Base-by-base conservation (phyloP, 2,329 filamentous ascomycete species). In the Myrmaecium sp. region DNA sequence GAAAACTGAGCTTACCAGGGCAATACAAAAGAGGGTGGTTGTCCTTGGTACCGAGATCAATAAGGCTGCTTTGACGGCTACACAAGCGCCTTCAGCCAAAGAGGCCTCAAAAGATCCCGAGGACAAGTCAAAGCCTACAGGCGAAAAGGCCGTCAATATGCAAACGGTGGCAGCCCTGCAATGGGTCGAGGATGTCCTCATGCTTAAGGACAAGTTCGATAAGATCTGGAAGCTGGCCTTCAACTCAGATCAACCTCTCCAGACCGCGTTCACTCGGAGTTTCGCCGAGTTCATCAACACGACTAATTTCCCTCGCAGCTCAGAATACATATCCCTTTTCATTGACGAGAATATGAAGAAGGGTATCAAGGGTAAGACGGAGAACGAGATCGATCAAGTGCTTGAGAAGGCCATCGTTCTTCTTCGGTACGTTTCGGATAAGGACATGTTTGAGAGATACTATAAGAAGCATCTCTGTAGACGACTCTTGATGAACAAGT, bases 391-490 rank as follows among this genome's bases (percentile, higher is more conserved):
- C 9, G 86, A 95, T 41, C 51, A 57, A 5, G 69, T 92, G 1
- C 60, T 95, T 21, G 84, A 94, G 32, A 92, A 89, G 46, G 84
- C 84, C 8, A 91, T 93, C 33, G 71, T 76, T 0, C 60, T 98
- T 5, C 66, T 98, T 27, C 74, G 83, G 23, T 94, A 92, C 40
- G 68, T 98, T 19, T 70, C 74, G 29, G 86, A 95, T 43, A 89
- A 86, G 54, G 89, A 98, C 47, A 64, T 92, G 38, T 94, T 98
- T 43, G 86, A 98, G 56, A 72, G 79, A 4, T 98, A 98, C 52
- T 95, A 98, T 60, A 93, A 95, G 60, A 92, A 92, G 48, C 89
- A 98, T 53, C 65, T 98, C 14, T 86, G 81, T 23, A 76, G 81
- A 32, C 73, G 89, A 27, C 58, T 98, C 21, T 61, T 98, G 11